phyloP scores from a whole-genome alignment of 805 yeast genomes.

The Hyphopichia homilentoma region DNA sequence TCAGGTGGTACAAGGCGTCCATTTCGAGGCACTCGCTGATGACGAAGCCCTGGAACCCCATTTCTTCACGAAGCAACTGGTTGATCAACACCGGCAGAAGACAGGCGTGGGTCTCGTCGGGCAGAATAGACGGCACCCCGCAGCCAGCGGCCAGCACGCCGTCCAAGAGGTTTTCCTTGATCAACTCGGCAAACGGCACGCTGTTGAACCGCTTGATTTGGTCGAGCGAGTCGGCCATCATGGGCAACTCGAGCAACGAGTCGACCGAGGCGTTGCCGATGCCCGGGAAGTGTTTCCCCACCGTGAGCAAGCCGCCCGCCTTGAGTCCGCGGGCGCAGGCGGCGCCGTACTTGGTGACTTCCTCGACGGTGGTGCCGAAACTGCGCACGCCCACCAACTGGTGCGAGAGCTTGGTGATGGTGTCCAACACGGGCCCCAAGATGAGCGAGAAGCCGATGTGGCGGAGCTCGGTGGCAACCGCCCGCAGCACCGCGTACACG shows the following conservation, averaged over 20 bases:
- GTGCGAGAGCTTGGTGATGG: constrained; percentile 51
- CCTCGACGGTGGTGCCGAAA: constrained; percentile 58
- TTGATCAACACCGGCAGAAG: constrained; percentile 51
- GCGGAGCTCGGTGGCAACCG: constrained; percentile 49
- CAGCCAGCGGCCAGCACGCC: constrained; percentile 61
- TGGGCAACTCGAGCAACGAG: constrained; percentile 53
- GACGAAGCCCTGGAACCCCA: constrained; percentile 54
- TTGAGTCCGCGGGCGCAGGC: constrained; percentile 52
- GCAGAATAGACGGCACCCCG: constrained; percentile 58
- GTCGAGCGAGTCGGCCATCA: constrained; percentile 52
- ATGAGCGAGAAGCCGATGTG: constrained; percentile 54
- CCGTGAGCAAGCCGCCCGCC: constrained; percentile 50
- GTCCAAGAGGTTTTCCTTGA: constrained; percentile 44
- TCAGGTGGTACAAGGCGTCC: constrained; percentile 60
- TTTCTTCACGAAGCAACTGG: constrained; percentile 46
- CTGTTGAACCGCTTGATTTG: constrained; percentile 49
- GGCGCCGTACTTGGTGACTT: constrained; percentile 50
- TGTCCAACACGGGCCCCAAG: constrained; percentile 62
- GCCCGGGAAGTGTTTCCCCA: constrained; percentile 68
- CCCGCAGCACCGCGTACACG: constrained; percentile 50
- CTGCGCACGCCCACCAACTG: constrained; percentile 59
- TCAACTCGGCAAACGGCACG: constrained; percentile 48
- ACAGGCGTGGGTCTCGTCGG: constrained; percentile 62
- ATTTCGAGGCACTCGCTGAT: constrained; percentile 59
- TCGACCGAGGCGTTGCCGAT: constrained; percentile 61